These are phyloP conservation scores for Volvox carteri DNA, from an alignment of 163 green algal species.

Conservation along the genomic window DNA sequence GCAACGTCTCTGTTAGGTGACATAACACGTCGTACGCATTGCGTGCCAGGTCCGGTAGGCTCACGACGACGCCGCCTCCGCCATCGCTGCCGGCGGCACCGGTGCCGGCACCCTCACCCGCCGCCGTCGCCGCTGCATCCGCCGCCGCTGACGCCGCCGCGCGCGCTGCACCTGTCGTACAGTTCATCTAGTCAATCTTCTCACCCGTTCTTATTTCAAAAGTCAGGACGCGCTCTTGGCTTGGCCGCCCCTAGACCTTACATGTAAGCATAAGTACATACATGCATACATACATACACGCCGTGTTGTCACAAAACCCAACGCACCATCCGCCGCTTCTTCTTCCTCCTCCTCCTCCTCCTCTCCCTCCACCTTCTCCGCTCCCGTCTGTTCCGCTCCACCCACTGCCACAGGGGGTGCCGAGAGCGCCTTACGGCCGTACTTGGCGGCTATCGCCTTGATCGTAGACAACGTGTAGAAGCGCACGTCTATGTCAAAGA, in stretches of 20 bases:
- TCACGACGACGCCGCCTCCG: neutral
- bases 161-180: neutral
- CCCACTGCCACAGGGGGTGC: too few species aligned
- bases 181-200: too few species aligned
- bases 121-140: constrained; percentile 8
- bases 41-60: constrained; percentile 62
- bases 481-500: constrained; percentile 62
- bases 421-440: neutral
- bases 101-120: neutral
- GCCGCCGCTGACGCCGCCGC: constrained; percentile 1
- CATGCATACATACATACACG: neutral
- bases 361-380: neutral
- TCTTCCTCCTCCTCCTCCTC: constrained; percentile 19
- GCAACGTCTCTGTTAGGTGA: constrained; percentile 45
- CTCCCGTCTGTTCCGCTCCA: too few species aligned
- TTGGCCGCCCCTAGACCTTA: too few species aligned
- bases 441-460: neutral
- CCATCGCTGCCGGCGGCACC: neutral
- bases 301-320: neutral
- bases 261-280: neutral
- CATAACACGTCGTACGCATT: constrained; percentile 78
- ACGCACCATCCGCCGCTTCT: neutral
- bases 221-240: too few species aligned
- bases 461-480: constrained; percentile 75
- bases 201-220: too few species aligned